These are phyloP conservation scores for Aspergillus neotritici DNA, from an alignment of 2,329 filamentous ascomycete species.

Conservation along the genomic window DNA sequence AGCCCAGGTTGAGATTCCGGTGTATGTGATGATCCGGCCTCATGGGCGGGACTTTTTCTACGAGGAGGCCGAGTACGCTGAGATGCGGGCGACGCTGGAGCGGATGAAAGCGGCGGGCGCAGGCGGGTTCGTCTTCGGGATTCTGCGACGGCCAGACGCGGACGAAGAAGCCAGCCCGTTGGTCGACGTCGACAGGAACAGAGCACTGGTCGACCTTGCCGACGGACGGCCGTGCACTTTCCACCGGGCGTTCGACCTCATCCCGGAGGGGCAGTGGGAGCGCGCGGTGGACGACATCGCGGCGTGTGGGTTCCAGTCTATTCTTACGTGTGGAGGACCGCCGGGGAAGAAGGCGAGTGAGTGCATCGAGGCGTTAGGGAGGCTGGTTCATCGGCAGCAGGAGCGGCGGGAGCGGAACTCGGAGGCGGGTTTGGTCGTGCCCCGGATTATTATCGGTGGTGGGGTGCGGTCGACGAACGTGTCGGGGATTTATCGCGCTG, in stretches of 20 bases:
- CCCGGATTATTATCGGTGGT: slow-evolving; percentile 48
- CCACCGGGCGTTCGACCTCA: slow-evolving; percentile 50
- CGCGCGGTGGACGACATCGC: slow-evolving; percentile 32
- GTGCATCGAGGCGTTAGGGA: slow-evolving; percentile 30
- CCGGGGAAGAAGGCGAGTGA: slow-evolving; percentile 30
- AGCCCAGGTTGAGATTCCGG: slow-evolving; percentile 31
- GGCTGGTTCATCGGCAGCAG: slow-evolving; percentile 15
- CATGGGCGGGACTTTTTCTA: slow-evolving; percentile 45
- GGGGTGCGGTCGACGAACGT: slow-evolving; percentile 46
- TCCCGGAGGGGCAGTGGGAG: slow-evolving; percentile 21
- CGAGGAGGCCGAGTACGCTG: slow-evolving; percentile 33
- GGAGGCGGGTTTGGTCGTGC: background rate
- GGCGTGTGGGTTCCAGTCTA: slow-evolving; percentile 40
- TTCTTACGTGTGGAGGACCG: slow-evolving; percentile 46
- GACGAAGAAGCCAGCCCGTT: background rate
- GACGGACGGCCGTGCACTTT: slow-evolving; percentile 47
- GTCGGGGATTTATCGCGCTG: slow-evolving; percentile 22
- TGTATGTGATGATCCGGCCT: slow-evolving; percentile 52
- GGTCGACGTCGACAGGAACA: slow-evolving; percentile 41
- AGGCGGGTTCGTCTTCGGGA: slow-evolving; percentile 50
- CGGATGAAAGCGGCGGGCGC: slow-evolving; percentile 31
- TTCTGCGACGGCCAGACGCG: slow-evolving; percentile 27
- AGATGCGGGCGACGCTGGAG: slow-evolving; percentile 41
- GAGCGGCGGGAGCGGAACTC: background rate
- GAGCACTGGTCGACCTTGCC: slow-evolving; percentile 40